A percentile compares a stretch with the other conserved stretches of the same genome.
Conservation (phyloP, 768 basidiomycete genomes). For the Podaxis sp. region DNA sequence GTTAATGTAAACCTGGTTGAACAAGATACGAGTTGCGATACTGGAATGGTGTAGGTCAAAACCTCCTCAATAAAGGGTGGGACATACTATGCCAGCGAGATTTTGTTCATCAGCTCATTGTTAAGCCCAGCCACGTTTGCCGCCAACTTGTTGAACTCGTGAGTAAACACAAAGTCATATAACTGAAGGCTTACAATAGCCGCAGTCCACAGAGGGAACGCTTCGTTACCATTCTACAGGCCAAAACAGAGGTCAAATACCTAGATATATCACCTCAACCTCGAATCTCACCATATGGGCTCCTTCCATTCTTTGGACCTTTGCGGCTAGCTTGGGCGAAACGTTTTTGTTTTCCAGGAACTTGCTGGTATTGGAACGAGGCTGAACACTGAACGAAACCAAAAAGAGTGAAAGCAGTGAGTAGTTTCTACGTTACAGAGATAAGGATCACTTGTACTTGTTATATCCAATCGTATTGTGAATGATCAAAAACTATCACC, state of each 20-base stretch:
- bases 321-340: conserved; percentile 23
- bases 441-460: conserved; percentile 27
- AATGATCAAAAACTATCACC: conserved; percentile 26
- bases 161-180: background rate
- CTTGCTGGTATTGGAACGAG: conserved; percentile 28
- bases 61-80: background rate
- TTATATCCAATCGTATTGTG: conserved; percentile 30
- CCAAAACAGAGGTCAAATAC: background rate
- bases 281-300: conserved; percentile 25
- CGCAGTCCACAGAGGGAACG: conserved; percentile 34
- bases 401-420: background rate
- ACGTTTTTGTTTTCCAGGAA: conserved; percentile 26
- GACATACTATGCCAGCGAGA: conserved; percentile 32
- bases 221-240: conserved; percentile 31
- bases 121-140: conserved; percentile 32
- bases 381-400: conserved; percentile 26
- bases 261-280: background rate
- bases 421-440: background rate
- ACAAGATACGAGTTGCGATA: conserved; percentile 21
- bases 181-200: conserved; percentile 25
- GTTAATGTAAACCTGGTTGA: conserved; percentile 26
- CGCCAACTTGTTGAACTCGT: conserved; percentile 23
- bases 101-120: conserved; percentile 29
- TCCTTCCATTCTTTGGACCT: conserved; percentile 35
- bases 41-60: conserved; percentile 7